Base-by-base conservation (phyloP, 768 basidiomycete species). In the Termitomyces titanicus region DNA sequence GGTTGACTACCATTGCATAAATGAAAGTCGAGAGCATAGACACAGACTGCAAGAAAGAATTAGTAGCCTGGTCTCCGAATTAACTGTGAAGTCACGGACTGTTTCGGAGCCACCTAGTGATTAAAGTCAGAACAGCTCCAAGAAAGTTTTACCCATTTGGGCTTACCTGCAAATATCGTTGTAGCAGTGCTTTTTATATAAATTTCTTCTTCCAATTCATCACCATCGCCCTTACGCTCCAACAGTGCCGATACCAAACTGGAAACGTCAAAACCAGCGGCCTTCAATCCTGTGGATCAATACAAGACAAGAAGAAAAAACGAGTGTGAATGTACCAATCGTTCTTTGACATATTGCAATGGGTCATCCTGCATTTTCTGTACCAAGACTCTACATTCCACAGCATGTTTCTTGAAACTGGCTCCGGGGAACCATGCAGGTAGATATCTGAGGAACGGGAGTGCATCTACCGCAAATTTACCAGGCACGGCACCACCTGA, bases 351-450 rank as follows among this genome's bases (percentile, higher is more conserved):
- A 50, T 57, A 51, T 31, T 37, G 18, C 13, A 59, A 62, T 6
- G 59, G 56, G 6, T 27, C 40, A 44, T 65, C 43, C 35, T 47
- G 50, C 47, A 65, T 59, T 38, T 58, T 50, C 7, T 50, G 37
- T 4, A 53, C 51, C 3, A 52, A 47, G 7, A 37, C 15, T 37
- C n/a, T 22, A 12, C 46, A 48, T 10, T 48, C 42, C 29, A 27
- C 42, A 6, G 65, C 68, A 13, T 51, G 38, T 13, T 34, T 37
- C 27, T 69, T 55, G 57, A 72, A 72, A 2, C 53, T 53, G 9
- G 64, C 62, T 1, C 72, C 72, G 13, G 72, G 72, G 35, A 71
- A 58, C 76, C 76, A 77, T 1, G 60, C 53, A 15, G 76, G 76
- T 11, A 74, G 27, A 46, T 71, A 50, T 18, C 68, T 64, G 17